Evolutionary conservation across 2,329 filamentous ascomycete genomes (phyloP).

Genomic region (Aspergillus sp.): DNA sequence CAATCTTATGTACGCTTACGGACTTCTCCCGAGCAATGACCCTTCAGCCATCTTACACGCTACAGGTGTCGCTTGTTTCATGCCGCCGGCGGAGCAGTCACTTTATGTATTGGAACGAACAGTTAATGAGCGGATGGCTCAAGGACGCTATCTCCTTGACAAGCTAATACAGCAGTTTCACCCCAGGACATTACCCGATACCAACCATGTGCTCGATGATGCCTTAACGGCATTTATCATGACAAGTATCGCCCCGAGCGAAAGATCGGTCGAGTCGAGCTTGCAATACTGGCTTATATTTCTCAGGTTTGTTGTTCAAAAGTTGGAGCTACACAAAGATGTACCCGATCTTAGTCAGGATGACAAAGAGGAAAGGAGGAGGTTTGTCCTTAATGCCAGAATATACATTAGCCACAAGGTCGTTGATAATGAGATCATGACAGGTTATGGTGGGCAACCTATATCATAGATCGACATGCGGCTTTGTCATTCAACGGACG

Average conservation of each 20-base stretch:
- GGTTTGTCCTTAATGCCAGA: background rate
- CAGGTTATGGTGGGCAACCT: conserved; percentile 6
- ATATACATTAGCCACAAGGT: no score
- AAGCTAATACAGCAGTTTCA: background rate
- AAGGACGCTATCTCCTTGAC: background rate
- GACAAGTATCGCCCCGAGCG: conserved; percentile 4
- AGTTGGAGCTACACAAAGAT: conserved; percentile 1
- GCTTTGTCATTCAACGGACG: conserved; percentile 5
- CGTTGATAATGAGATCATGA: background rate
- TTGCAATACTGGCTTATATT: conserved; percentile 1
- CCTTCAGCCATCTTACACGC: background rate
- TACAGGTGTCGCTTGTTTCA: conserved; percentile 4
- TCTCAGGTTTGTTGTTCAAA: background rate
- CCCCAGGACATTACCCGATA: background rate
- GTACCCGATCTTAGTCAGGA: background rate
- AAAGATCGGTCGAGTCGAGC: background rate
- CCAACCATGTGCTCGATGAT: conserved; percentile 1
- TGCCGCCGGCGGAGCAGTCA: background rate
- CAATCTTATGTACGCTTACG: background rate
- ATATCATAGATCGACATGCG: conserved; percentile 5
- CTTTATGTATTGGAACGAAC: background rate
- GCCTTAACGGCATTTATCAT: conserved; percentile 5
- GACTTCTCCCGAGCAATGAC: background rate
- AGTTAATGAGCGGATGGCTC: background rate
- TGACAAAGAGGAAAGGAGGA: background rate